phyloP scores from a whole-genome alignment of 2,329 filamentous ascomycete genomes.

The Cryphonectria nitschkei region DNA sequence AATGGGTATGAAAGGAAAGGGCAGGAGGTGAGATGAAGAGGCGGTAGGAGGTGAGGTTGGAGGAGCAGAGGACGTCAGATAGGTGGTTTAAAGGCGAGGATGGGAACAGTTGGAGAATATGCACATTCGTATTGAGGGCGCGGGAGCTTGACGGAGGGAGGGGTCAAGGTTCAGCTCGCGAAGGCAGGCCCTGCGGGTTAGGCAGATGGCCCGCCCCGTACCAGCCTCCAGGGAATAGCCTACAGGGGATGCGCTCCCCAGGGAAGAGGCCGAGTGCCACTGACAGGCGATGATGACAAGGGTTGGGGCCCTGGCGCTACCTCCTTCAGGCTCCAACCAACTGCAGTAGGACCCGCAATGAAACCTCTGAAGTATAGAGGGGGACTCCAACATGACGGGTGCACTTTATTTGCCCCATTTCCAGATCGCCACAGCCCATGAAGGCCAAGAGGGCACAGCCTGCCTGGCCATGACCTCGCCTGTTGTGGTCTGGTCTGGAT shows the following conservation, averaged over 20 bases:
- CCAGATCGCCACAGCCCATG: conserved; percentile 2
- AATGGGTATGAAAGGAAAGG: not conserved
- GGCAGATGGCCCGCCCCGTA: not conserved
- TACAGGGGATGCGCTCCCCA: not conserved
- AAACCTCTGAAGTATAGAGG: not conserved
- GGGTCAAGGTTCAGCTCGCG: conserved; percentile 2
- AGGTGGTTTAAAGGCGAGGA: conserved; percentile 15
- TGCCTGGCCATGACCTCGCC: not conserved
- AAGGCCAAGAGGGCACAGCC: not conserved
- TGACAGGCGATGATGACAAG: not conserved
- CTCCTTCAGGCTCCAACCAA: not conserved
- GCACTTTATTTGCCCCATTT: not conserved
- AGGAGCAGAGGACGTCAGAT: not conserved
- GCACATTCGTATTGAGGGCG: not conserved
- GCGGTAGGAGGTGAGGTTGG: not conserved
- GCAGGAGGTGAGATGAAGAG: not conserved
- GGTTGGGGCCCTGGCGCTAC: conserved; percentile 1
- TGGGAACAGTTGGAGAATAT: not conserved
- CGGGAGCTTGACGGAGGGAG: conserved; percentile 1
- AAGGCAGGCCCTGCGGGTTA: not conserved
- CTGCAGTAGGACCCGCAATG: not conserved
- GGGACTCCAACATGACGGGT: not conserved
- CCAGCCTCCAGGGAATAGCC: not conserved
- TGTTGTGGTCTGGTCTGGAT: not conserved
- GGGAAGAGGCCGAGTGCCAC: not conserved